Percentiles rank a stretch among this genome's conserved stretches.
phyloP scores from a whole-genome alignment of 371 early-diverging fungal genomes.

The Circinella minor region DNA sequence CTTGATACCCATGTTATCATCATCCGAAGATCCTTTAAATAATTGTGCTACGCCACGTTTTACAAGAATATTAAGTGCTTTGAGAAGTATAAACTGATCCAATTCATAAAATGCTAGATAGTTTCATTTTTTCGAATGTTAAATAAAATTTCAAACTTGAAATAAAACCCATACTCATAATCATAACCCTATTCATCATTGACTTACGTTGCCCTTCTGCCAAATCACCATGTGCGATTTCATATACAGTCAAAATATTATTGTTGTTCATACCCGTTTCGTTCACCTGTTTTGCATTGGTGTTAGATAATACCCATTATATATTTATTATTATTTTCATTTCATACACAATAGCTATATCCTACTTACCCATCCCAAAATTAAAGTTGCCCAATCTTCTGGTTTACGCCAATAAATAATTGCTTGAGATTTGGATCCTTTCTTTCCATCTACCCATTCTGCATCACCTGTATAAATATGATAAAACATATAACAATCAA shows the following conservation, averaged over 20 bases:
- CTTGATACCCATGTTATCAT: conserved; percentile 85
- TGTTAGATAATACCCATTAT: background rate
- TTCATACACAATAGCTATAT: conserved; percentile 4
- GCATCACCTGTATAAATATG: conserved; percentile 60
- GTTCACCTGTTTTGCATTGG: conserved; percentile 51
- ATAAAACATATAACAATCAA: no score
- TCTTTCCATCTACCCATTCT: conserved; percentile 71
- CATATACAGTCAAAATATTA: conserved; percentile 80
- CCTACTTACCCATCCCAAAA: conserved; percentile 78
- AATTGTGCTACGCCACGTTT: conserved; percentile 82
- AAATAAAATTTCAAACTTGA: background rate
- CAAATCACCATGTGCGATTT: conserved; percentile 81
- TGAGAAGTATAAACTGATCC: conserved; percentile 68
- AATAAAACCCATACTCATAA: no score
- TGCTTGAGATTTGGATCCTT: conserved; percentile 59
- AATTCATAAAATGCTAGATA: conserved; percentile 76
- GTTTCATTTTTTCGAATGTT: conserved; percentile 1
- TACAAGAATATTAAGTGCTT: conserved; percentile 77
- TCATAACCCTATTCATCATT: background rate
- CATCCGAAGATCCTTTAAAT: conserved; percentile 75
- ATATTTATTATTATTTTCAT: background rate
- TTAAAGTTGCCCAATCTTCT: conserved; percentile 85
- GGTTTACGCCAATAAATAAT: conserved; percentile 88
- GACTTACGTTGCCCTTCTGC: conserved; percentile 72
- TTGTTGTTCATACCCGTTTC: conserved; percentile 78